Evolutionary conservation across 129 eudicot species (phyloP).

Genomic region (Flaveria robusta): DNA sequence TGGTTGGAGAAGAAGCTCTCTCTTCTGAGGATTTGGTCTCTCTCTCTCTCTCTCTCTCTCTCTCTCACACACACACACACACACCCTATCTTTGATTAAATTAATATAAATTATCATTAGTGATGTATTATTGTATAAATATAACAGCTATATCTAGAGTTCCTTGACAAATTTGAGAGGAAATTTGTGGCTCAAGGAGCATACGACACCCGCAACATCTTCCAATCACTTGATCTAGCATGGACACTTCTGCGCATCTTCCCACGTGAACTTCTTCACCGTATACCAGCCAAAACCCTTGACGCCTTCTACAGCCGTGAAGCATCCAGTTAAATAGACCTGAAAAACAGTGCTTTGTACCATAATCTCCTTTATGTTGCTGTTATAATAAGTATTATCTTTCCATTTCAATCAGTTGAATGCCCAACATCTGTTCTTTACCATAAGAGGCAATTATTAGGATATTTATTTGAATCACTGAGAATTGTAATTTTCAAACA

Average conservation of each 20-base stretch:
- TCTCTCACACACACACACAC: background rate
- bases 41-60: constrained; percentile 25
- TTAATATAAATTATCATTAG: background rate
- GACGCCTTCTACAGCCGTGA: constrained; percentile 94
- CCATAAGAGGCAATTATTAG: constrained; percentile 35
- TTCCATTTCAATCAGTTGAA: constrained; percentile 18
- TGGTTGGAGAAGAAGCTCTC: constrained; percentile 98
- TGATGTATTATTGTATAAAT: constrained; percentile 14
- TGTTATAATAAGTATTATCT: constrained; percentile 28
- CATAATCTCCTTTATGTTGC: constrained; percentile 1
- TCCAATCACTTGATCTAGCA: constrained; percentile 96
- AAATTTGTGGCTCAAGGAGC: constrained; percentile 98
- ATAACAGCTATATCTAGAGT: constrained; percentile 83
- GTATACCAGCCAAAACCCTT: constrained; percentile 98
- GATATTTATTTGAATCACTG: constrained; percentile 22
- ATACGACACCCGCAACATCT: constrained; percentile 91
- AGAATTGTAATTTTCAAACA: constrained; percentile 14
- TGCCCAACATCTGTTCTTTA: constrained; percentile 26
- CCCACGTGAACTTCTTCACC: constrained; percentile 98
- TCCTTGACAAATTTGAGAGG: constrained; percentile 98
- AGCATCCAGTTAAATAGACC: constrained; percentile 42
- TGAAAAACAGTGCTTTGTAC: constrained; percentile 8
- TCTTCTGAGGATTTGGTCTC: constrained; percentile 96
- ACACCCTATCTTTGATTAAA: background rate
- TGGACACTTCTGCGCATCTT: constrained; percentile 96